Conservation (phyloP, 1,139 yeast species). For the Chernovozyma aurita region DNA sequence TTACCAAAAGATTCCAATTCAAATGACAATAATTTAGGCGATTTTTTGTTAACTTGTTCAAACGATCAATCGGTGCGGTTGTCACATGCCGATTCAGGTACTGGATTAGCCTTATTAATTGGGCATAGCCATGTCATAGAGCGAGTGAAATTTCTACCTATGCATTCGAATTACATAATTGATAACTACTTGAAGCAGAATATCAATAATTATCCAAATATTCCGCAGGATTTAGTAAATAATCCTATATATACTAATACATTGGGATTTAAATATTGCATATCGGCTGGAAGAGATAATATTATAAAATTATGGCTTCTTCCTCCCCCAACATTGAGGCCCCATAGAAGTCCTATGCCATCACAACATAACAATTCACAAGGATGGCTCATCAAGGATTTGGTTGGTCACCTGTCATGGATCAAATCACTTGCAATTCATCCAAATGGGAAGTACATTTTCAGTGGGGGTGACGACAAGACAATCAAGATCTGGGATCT, state of each 20-base stretch:
- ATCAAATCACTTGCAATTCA: conserved; percentile 66
- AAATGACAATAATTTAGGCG: conserved; percentile 30
- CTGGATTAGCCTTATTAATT: conserved; percentile 60
- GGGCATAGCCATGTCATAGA: conserved; percentile 89
- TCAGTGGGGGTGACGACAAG: conserved; percentile 80
- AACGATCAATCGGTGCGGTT: conserved; percentile 76
- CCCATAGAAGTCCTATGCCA: conserved; percentile 57
- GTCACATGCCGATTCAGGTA: conserved; percentile 60
- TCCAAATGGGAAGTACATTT: conserved; percentile 68
- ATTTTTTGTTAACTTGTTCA: conserved; percentile 69
- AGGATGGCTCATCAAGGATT: conserved; percentile 52
- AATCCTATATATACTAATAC: conserved; percentile 26
- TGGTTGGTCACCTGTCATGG: conserved; percentile 86
- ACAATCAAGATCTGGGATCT: conserved; percentile 79
- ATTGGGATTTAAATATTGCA: conserved; percentile 62
- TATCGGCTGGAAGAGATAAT: conserved; percentile 82
- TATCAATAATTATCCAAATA: conserved; percentile 25
- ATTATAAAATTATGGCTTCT: conserved; percentile 71
- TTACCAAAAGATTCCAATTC: background rate
- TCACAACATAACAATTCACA: conserved; percentile 48
- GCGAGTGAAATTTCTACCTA: conserved; percentile 64
- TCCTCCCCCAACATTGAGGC: conserved; percentile 54
- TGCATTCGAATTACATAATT: conserved; percentile 40
- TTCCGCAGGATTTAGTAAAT: conserved; percentile 28
- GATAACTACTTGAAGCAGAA: conserved; percentile 44